These are phyloP conservation scores for Alloascoidea hylecoeti DNA, from an alignment of 805 yeast species.

Conservation along the genomic window DNA sequence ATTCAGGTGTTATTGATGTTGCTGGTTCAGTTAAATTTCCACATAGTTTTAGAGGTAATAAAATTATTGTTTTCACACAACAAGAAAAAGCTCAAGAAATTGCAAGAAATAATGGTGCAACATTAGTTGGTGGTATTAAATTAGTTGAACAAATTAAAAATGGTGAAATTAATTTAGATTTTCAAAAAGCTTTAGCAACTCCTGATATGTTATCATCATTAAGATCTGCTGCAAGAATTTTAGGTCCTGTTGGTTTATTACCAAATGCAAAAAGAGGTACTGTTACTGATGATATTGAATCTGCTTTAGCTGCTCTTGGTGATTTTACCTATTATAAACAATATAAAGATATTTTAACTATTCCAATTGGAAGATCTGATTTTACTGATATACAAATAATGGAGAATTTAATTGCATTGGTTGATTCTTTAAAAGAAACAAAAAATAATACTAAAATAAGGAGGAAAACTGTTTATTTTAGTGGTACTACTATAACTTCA, in stretches of 20 bases:
- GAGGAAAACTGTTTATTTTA: slow-evolving; percentile 58
- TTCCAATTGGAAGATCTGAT: slow-evolving; percentile 66
- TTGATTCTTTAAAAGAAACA: slow-evolving; percentile 42
- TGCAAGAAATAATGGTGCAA: slow-evolving; percentile 47
- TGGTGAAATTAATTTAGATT: slow-evolving; percentile 34
- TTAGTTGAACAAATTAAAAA: slow-evolving; percentile 49
- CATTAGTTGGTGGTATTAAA: slow-evolving; percentile 58
- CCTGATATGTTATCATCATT: slow-evolving; percentile 62
- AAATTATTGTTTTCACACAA: slow-evolving; percentile 55
- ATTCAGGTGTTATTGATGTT: slow-evolving; percentile 65
- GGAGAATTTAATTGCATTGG: slow-evolving; percentile 54
- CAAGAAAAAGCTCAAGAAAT: slow-evolving; percentile 34
- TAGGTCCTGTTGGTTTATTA: slow-evolving; percentile 86
- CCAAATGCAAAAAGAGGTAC: slow-evolving; percentile 83
- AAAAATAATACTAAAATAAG: slow-evolving; percentile 40
- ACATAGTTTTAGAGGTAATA: slow-evolving; percentile 50
- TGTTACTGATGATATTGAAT: slow-evolving; percentile 50
- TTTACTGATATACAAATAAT: slow-evolving; percentile 68
- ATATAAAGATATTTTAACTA: slow-evolving; percentile 38
- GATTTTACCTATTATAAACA: slow-evolving; percentile 77
- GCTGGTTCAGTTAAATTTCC: slow-evolving; percentile 64
- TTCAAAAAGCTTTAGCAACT: slow-evolving; percentile 73
- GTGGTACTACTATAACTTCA: slow-evolving; percentile 52
- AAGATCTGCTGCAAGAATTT: slow-evolving; percentile 52
- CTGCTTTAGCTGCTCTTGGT: slow-evolving; percentile 35